Evolutionary conservation across 2,329 filamentous ascomycete species (phyloP).

Genomic region (Ceratocystis ficicola): DNA sequence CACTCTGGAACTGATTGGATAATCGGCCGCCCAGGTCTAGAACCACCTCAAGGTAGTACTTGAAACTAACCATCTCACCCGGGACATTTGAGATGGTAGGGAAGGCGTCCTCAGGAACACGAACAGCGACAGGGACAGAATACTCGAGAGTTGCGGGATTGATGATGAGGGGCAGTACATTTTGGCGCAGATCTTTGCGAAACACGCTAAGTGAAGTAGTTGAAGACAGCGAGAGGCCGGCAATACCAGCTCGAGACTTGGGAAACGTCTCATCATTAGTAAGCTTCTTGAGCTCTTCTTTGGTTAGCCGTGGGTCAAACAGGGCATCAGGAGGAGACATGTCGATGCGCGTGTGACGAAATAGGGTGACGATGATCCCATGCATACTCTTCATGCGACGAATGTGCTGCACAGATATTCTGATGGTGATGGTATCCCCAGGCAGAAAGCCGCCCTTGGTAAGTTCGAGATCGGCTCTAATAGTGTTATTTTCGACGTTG

Average conservation of each 20-base stretch:
- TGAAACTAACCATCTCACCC: slow-evolving; percentile 88
- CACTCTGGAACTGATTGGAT: slow-evolving; percentile 56
- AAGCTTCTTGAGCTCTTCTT: slow-evolving; percentile 52
- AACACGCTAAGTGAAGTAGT: slow-evolving; percentile 85
- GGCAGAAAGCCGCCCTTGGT: slow-evolving; percentile 72
- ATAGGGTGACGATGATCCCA: slow-evolving; percentile 84
- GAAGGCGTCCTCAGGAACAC: slow-evolving; percentile 80
- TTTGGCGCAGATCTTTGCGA: slow-evolving; percentile 84
- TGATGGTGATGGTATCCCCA: slow-evolving; percentile 70
- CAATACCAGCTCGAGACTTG: slow-evolving; percentile 72
- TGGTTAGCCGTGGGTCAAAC: slow-evolving; percentile 41
- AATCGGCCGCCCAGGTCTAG: slow-evolving; percentile 84
- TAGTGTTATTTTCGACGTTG: slow-evolving; percentile 55
- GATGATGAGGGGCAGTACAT: slow-evolving; percentile 76
- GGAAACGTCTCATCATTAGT: slow-evolving; percentile 79
- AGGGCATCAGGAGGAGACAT: slow-evolving; percentile 47
- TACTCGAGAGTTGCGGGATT: slow-evolving; percentile 68
- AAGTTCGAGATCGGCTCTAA: slow-evolving; percentile 75
- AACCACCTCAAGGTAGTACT: slow-evolving; percentile 85
- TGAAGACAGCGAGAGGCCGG: slow-evolving; percentile 74
- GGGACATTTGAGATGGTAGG: slow-evolving; percentile 84
- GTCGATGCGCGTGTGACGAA: slow-evolving; percentile 82
- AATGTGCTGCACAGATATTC: slow-evolving; percentile 72
- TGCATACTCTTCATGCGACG: slow-evolving; percentile 83
- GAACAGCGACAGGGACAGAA: slow-evolving; percentile 68